A percentile compares a stretch with the other conserved stretches of the same genome.
Evolutionary conservation across 225 moss, liverwort and hornwort genomes (phyloP).

Genomic region (Anthoceros angustus): DNA sequence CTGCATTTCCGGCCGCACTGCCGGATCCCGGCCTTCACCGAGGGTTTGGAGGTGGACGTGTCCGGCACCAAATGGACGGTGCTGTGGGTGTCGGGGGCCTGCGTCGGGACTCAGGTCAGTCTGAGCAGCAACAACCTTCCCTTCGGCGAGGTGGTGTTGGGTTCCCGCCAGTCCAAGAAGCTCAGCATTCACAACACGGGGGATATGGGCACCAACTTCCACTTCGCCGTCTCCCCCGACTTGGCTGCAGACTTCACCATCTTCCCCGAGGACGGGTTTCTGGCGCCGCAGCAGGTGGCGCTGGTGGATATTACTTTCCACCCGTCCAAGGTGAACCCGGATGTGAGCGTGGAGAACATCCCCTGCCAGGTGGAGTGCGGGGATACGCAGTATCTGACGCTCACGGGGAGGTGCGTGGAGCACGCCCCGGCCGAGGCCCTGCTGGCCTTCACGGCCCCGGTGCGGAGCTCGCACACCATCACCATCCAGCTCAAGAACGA

Average conservation of each 20-base stretch:
- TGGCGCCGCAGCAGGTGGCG: constrained; percentile 57
- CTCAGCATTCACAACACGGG: constrained; percentile 66
- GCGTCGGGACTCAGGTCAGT: constrained; percentile 60
- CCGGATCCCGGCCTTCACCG: constrained; percentile 28
- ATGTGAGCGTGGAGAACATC: constrained; percentile 48
- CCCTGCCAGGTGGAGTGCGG: constrained; percentile 59
- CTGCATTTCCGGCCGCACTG: constrained; percentile 66
- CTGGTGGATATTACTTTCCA: constrained; percentile 67
- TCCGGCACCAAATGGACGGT: constrained; percentile 42
- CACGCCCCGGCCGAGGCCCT: constrained; percentile 30
- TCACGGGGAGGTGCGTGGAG: constrained; percentile 59
- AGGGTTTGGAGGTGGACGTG: constrained; percentile 56
- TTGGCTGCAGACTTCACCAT: constrained; percentile 50
- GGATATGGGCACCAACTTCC: constrained; percentile 71
- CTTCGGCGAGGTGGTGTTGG: constrained; percentile 53
- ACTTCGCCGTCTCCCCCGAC: constrained; percentile 47
- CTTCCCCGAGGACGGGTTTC: constrained; percentile 58
- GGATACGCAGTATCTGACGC: constrained; percentile 41
- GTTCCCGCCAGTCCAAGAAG: constrained; percentile 43
- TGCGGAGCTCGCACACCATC: constrained; percentile 39
- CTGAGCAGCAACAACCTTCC: constrained; percentile 44
- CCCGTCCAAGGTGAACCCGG: constrained; percentile 40
- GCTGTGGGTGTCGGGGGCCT: constrained; percentile 43
- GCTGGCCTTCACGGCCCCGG: constrained; percentile 42
- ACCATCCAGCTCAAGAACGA: constrained; percentile 46